Evolutionary conservation across 2,329 filamentous ascomycete species (phyloP).

Genomic region (Fusarium xyrophilum): DNA sequence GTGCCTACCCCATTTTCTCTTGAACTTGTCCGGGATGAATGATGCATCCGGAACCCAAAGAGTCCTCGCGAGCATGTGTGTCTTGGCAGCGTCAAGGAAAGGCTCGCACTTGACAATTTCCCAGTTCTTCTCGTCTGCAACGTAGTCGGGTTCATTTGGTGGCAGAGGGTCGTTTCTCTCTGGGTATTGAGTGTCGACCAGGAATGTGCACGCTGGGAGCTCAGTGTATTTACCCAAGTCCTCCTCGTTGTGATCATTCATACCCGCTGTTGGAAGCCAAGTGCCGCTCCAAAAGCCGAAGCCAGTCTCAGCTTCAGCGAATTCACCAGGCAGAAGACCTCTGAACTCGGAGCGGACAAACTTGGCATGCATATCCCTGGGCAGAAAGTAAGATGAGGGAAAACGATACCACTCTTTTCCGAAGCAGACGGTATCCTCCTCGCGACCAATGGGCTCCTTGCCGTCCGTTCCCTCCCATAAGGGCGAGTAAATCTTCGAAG

Average conservation of each 20-base stretch:
- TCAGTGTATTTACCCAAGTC: conserved; percentile 87
- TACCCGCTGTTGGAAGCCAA: conserved; percentile 79
- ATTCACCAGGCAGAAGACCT: conserved; percentile 89
- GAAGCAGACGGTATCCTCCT: conserved; percentile 79
- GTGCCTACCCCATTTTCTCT: conserved; percentile 85
- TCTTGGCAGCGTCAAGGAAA: conserved; percentile 82
- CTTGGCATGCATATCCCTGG: conserved; percentile 81
- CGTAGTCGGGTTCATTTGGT: conserved; percentile 79
- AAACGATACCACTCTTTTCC: conserved; percentile 99
- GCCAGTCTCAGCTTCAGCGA: conserved; percentile 73
- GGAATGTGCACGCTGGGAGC: conserved; percentile 75
- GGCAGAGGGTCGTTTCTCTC: conserved; percentile 59
- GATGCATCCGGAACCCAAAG: conserved; percentile 80
- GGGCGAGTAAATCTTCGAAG: conserved; percentile 72
- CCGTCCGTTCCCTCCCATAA: conserved; percentile 63
- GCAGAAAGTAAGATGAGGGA: conserved; percentile 90
- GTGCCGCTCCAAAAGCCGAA: conserved; percentile 83
- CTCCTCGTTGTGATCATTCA: conserved; percentile 92
- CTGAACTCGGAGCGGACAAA: conserved; percentile 91
- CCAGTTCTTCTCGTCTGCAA: conserved; percentile 78
- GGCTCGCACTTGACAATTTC: conserved; percentile 74
- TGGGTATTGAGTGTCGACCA: conserved; percentile 87
- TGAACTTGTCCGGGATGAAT: conserved; percentile 72
- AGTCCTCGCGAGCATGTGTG: conserved; percentile 74
- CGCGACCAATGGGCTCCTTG: conserved; percentile 57